These are phyloP conservation scores for Podospora conica DNA, from an alignment of 495 filamentous ascomycete species.

Conservation along the genomic window DNA sequence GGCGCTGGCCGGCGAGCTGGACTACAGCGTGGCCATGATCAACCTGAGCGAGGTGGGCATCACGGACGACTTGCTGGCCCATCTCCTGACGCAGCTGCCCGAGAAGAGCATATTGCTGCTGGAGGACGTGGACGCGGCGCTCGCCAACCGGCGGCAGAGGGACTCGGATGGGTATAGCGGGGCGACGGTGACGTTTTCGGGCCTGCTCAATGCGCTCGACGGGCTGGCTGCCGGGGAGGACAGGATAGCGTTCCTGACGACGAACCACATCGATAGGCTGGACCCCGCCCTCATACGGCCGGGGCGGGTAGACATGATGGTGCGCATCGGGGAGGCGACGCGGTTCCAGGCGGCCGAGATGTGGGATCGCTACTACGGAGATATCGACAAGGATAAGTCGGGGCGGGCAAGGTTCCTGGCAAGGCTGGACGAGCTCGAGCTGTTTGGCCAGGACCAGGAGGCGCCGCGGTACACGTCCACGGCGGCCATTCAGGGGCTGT, in stretches of 20 bases:
- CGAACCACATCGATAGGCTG: constrained; percentile 84
- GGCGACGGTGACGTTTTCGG: constrained; percentile 91
- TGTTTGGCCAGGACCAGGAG: constrained; percentile 38
- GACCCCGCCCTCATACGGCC: constrained; percentile 87
- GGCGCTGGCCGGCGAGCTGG: constrained; percentile 82
- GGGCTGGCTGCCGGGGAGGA: constrained; percentile 95
- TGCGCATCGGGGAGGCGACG: constrained; percentile 81
- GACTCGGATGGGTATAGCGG: constrained; percentile 83
- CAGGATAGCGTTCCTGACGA: constrained; percentile 88
- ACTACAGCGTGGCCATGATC: constrained; percentile 90
- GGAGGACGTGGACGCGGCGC: constrained; percentile 94
- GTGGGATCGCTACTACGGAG: constrained; percentile 93
- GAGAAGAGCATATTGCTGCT: constrained; percentile 78
- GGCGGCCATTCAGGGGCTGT: constrained; percentile 86
- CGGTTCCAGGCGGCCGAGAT: constrained; percentile 76
- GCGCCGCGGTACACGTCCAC: constrained; percentile 61
- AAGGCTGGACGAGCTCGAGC: constrained; percentile 42
- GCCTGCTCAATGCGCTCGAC: constrained; percentile 86
- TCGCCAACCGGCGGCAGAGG: constrained; percentile 69
- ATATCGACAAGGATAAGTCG: constrained; percentile 58
- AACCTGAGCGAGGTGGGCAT: constrained; percentile 90
- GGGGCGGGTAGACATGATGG: constrained; percentile 88
- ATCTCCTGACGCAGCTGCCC: constrained; percentile 82
- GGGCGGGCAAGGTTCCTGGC: constrained; percentile 49
- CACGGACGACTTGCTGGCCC: constrained; percentile 86